A percentile compares a stretch with the other conserved stretches of the same genome.
These are phyloP conservation scores for Cordyceps tenuipes DNA, from an alignment of 2,329 filamentous ascomycete genomes.

Conservation along the genomic window DNA sequence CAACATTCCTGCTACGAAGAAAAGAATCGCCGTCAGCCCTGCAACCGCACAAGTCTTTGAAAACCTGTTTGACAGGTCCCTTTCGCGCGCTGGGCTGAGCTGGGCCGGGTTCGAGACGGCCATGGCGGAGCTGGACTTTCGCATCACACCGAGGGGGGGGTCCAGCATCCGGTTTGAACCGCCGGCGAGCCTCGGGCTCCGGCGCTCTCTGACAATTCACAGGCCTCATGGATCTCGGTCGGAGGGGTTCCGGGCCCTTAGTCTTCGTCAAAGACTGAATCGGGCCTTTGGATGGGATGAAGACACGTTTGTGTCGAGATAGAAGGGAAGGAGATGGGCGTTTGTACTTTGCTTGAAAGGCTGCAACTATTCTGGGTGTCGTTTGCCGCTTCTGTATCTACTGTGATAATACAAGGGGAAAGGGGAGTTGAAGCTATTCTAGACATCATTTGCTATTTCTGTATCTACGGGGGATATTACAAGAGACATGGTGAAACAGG, in stretches of 20 bases:
- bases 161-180: not conserved
- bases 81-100: not conserved
- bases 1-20: too few relatives aligned
- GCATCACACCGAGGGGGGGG: not conserved
- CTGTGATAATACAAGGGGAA: too few relatives aligned
- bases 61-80: not conserved
- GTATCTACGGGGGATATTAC: not conserved
- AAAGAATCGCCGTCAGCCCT: not conserved
- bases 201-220: not conserved
- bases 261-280: not conserved
- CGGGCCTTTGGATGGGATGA: not conserved
- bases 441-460: too few relatives aligned
- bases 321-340: too few relatives aligned
- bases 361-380: too few relatives aligned
- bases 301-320: not conserved
- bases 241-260: not conserved
- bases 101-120: not conserved
- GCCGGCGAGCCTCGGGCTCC: not conserved
- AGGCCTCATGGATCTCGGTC: not conserved
- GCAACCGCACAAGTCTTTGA: not conserved
- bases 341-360: too few relatives aligned
- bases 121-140: not conserved
- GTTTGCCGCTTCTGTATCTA: too few relatives aligned
- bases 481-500: not conserved
- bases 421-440: too few relatives aligned